Conservation (phyloP, 1,284 basidiomycete species). For the Leccinum subrobustum region DNA sequence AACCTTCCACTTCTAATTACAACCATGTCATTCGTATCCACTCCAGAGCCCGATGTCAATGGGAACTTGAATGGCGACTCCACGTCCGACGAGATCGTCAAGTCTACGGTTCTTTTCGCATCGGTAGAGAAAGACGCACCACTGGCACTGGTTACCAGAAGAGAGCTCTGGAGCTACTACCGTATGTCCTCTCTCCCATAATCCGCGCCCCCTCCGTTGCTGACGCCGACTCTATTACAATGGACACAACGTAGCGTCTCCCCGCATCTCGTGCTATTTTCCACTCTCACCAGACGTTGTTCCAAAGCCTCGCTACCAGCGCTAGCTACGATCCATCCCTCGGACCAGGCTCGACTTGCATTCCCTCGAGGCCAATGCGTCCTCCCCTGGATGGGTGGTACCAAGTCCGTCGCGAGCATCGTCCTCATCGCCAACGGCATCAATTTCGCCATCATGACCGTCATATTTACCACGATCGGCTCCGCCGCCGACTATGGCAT, state of each 20-base stretch:
- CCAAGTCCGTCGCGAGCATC: conserved; percentile 70
- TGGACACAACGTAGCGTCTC: conserved; percentile 56
- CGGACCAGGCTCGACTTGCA: conserved; percentile 68
- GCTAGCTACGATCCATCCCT: conserved; percentile 68
- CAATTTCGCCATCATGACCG: conserved; percentile 77
- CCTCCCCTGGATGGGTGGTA: conserved; percentile 68
- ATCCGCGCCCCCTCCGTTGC: conserved; percentile 11
- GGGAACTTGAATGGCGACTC: background rate
- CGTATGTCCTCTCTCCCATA: conserved; percentile 34
- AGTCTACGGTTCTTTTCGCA: conserved; percentile 26
- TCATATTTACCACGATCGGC: conserved; percentile 80
- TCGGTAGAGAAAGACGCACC: conserved; percentile 45
- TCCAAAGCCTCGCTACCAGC: conserved; percentile 65
- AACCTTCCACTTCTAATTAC: too few species aligned
- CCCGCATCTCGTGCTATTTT: background rate
- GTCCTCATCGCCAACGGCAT: conserved; percentile 75
- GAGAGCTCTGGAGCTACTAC: conserved; percentile 74
- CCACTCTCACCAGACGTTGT: conserved; percentile 50
- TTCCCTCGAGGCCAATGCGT: conserved; percentile 67
- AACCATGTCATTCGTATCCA: conserved; percentile 12
- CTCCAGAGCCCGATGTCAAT: conserved; percentile 4
- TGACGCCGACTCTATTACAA: conserved; percentile 54
- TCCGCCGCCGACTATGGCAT: too few species aligned
- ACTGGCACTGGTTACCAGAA: conserved; percentile 49
- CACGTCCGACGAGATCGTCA: background rate